Percentiles rank a stretch among this genome's conserved stretches.
Evolutionary conservation across 2,329 filamentous ascomycete species (phyloP).

Genomic region (Talaromyces sp.): DNA sequence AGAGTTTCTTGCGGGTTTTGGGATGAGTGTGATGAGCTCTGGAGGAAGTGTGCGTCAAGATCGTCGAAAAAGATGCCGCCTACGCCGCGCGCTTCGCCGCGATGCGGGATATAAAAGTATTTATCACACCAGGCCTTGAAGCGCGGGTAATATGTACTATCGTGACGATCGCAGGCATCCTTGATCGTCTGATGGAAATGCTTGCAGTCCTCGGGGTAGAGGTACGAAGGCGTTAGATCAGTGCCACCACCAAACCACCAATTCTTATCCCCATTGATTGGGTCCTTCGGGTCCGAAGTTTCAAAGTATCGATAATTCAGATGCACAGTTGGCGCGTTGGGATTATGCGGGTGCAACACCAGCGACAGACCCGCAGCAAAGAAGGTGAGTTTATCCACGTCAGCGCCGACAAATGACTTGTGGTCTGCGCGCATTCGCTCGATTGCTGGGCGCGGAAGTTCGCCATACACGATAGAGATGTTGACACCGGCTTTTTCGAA

Average conservation of each 20-base stretch:
- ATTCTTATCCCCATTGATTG: constrained; percentile 61
- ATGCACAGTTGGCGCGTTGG: constrained; percentile 95
- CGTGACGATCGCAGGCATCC: constrained; percentile 86
- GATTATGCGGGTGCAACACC: constrained; percentile 89
- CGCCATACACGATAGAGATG: constrained; percentile 90
- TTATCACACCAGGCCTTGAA: constrained; percentile 99
- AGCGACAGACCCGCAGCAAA: constrained; percentile 92
- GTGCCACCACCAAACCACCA: constrained; percentile 99
- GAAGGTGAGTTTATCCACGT: constrained; percentile 82
- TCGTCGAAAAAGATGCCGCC: constrained; percentile 99
- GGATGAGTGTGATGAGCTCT: constrained; percentile 42
- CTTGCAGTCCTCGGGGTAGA: constrained; percentile 94
- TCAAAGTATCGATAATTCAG: constrained; percentile 99
- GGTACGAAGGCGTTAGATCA: constrained; percentile 86
- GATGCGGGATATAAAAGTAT: constrained; percentile 93
- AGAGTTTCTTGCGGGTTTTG: constrained; percentile 84
- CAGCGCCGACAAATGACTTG: constrained; percentile 74
- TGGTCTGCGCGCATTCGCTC: constrained; percentile 92
- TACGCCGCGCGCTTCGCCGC: constrained; percentile 77
- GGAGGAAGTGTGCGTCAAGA: constrained; percentile 61
- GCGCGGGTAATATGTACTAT: constrained; percentile 82
- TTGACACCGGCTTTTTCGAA: constrained; percentile 98
- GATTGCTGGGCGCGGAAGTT: constrained; percentile 80
- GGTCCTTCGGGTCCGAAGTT: constrained; percentile 77
- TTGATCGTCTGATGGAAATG: constrained; percentile 96